These are phyloP conservation scores for Solanum aculeatissimum DNA, from an alignment of 305 asterid genomes.

Conservation along the genomic window DNA sequence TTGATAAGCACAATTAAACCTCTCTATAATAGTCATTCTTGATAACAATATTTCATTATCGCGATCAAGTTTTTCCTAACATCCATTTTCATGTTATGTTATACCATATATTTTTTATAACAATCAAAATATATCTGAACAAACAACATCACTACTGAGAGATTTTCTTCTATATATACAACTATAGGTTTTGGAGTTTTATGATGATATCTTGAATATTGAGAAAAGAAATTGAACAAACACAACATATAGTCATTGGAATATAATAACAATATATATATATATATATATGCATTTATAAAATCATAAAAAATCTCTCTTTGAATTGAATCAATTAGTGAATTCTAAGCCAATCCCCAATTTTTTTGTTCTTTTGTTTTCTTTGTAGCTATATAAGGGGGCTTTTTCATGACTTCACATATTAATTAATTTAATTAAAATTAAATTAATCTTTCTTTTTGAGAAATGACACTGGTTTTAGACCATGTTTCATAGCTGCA, in stretches of 20 bases:
- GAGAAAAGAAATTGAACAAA: neutral
- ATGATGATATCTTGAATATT: neutral
- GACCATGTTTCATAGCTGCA: constrained; percentile 77
- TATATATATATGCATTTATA: neutral
- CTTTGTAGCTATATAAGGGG: neutral
- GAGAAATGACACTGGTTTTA: neutral
- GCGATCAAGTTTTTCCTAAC: neutral
- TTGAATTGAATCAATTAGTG: neutral
- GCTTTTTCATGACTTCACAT: neutral
- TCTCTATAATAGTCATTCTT: neutral
- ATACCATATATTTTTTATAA: too few relatives aligned
- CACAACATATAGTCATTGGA: too few relatives aligned
- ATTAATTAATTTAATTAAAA: neutral
- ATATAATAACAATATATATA: neutral
- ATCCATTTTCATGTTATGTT: neutral
- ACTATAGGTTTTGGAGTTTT: neutral
- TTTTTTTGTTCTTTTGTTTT: too few relatives aligned
- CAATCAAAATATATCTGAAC: neutral
- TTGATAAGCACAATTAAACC: neutral
- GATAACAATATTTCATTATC: neutral
- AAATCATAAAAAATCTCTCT: neutral
- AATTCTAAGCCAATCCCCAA: neutral
- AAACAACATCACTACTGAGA: neutral
- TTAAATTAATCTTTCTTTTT: neutral
- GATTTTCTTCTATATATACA: neutral